phyloP scores from a whole-genome alignment of 805 yeast genomes.

The Lachancea waltii region DNA sequence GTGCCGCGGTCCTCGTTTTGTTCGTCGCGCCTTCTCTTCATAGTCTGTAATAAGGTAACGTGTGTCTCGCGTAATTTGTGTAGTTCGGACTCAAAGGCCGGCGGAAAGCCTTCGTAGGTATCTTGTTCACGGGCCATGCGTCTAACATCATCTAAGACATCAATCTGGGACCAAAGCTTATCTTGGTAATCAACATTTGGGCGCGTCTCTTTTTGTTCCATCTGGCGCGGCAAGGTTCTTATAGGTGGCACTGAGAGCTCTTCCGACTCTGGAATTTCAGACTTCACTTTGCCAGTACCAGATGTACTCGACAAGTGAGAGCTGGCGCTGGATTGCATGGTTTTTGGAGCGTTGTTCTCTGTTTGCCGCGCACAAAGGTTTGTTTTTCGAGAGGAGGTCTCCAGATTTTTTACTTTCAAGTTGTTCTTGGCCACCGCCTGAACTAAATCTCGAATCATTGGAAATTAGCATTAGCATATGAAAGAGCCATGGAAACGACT shows the following conservation, averaged over 20 bases:
- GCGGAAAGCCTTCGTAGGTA: slow-evolving; percentile 41
- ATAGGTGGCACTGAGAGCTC: slow-evolving; percentile 3
- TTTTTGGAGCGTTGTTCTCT: background rate
- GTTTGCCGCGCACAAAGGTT: background rate
- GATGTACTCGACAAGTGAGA: slow-evolving; percentile 5
- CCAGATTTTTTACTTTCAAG: background rate
- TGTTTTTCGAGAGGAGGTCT: background rate
- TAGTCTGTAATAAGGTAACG: slow-evolving; percentile 33
- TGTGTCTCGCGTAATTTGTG: slow-evolving; percentile 53
- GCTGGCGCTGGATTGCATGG: slow-evolving; percentile 3
- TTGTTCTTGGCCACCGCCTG: background rate
- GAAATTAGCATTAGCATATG: slow-evolving; percentile 5
- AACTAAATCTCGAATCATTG: background rate
- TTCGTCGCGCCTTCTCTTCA: slow-evolving; percentile 23
- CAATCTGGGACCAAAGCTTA: slow-evolving; percentile 80
- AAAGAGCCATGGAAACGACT: slow-evolving; percentile 69
- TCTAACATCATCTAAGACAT: slow-evolving; percentile 73
- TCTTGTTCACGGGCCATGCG: slow-evolving; percentile 45
- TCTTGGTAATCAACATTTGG: slow-evolving; percentile 67
- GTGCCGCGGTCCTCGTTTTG: slow-evolving; percentile 14
- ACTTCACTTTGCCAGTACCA: background rate
- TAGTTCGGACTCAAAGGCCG: slow-evolving; percentile 33
- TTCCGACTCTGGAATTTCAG: background rate
- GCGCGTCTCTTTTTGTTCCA: slow-evolving; percentile 22
- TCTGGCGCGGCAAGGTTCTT: slow-evolving; percentile 9